Percentiles rank a stretch among this genome's conserved stretches.
Conservation (phyloP, 2,329 filamentous ascomycete genomes). For the Trichophyton schoenleinii region DNA sequence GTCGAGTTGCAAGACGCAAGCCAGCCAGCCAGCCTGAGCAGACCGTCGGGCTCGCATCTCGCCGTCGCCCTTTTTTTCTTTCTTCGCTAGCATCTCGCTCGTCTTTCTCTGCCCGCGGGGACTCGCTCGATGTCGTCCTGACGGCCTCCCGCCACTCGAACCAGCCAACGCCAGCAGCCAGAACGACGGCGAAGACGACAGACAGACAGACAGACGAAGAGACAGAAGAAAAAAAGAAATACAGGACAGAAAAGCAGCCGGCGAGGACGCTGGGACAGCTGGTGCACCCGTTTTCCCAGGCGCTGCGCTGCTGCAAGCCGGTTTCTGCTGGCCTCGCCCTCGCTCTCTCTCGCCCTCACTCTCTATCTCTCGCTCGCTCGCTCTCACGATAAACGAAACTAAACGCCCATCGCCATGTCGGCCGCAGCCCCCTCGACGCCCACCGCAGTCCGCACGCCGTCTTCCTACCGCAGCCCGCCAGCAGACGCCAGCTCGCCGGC, state of each 20-base stretch:
- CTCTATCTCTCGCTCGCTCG: too few relatives aligned
- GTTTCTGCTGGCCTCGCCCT: not conserved
- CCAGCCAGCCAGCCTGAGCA: not conserved
- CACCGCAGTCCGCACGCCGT: constrained; percentile 37
- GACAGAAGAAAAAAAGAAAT: not conserved
- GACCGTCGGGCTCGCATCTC: not conserved
- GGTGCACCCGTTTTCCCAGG: not conserved
- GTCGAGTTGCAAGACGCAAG: not conserved
- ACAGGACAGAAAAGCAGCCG: not conserved
- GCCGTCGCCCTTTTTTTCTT: not conserved
- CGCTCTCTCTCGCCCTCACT: too few relatives aligned
- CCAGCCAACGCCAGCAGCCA: not conserved
- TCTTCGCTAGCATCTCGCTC: not conserved
- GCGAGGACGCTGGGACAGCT: not conserved
- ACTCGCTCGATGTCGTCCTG: not conserved
- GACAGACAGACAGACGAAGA: not conserved
- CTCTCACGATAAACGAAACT: too few relatives aligned
- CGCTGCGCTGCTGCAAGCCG: not conserved
- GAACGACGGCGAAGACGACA: not conserved
- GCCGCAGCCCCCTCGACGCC: constrained; percentile 36
- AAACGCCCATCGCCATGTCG: constrained; percentile 24
- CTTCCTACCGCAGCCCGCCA: constrained; percentile 29
- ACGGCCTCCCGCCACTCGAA: not conserved
- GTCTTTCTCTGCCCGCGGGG: not conserved
- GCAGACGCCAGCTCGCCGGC: constrained; percentile 31